Percentiles rank a stretch among this genome's conserved stretches.
Evolutionary conservation across 352 stramenopile genomes (phyloP).

Genomic region (Halophytophthora batemanensis): DNA sequence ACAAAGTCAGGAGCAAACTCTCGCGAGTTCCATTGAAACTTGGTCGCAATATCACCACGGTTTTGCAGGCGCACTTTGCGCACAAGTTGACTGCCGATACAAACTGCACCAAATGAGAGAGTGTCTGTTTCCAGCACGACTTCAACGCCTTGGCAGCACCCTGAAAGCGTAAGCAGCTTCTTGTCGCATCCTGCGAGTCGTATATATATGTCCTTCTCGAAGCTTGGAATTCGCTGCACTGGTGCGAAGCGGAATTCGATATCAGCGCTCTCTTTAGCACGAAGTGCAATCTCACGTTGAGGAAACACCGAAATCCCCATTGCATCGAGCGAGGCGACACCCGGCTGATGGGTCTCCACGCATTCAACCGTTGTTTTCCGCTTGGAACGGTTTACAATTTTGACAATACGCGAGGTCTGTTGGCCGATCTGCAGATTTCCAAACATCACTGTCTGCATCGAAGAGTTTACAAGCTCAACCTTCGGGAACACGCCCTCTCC

Average conservation of each 20-base stretch:
- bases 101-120: conserved; percentile 89
- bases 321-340: conserved; percentile 30
- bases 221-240: conserved; percentile 54
- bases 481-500: conserved; percentile 76
- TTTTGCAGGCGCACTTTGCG: conserved; percentile 89
- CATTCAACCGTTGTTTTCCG: conserved; percentile 68
- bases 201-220: conserved; percentile 68
- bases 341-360: conserved; percentile 21
- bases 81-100: conserved; percentile 80
- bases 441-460: conserved; percentile 82
- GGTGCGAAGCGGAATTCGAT: conserved; percentile 78
- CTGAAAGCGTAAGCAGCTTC: conserved; percentile 79
- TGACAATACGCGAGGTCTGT: conserved; percentile 59
- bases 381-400: conserved; percentile 86
- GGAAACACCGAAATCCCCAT: conserved; percentile 71
- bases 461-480: conserved; percentile 86
- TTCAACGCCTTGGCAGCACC: conserved; percentile 90
- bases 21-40: conserved; percentile 83
- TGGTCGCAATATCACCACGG: conserved; percentile 83
- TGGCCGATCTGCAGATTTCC: conserved; percentile 83
- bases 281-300: conserved; percentile 55
- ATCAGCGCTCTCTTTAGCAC: conserved; percentile 71
- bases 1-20: conserved; percentile 82
- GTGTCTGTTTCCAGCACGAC: conserved; percentile 87
- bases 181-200: conserved; percentile 58